Conservation (phyloP, 495 filamentous ascomycete species). For the Penicillium cinerascens region DNA sequence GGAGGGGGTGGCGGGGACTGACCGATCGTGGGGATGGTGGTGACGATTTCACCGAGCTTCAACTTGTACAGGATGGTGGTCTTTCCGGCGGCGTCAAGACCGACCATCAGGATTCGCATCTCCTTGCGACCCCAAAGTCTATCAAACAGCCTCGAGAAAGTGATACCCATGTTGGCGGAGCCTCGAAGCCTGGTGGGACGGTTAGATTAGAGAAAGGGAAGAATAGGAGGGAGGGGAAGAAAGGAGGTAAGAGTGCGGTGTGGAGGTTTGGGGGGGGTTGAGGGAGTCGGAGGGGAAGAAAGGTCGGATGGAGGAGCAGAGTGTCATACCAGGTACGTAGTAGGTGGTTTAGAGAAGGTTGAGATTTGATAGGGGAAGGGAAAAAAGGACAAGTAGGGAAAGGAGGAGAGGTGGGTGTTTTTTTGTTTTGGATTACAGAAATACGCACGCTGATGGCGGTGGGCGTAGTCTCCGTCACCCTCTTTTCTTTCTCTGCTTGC, state of each 20-base stretch:
- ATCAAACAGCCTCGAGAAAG: slow-evolving; percentile 90
- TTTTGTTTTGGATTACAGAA: slow-evolving; percentile 25
- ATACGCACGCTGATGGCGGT: slow-evolving; percentile 18
- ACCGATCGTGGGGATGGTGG: slow-evolving; percentile 99
- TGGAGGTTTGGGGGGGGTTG: slow-evolving; percentile 9
- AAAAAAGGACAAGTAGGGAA: slow-evolving; percentile 15
- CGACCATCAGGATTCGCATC: slow-evolving; percentile 99
- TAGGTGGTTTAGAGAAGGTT: slow-evolving; percentile 17
- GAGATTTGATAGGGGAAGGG: slow-evolving; percentile 9
- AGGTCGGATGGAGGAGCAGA: slow-evolving; percentile 12
- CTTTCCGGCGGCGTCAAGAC: slow-evolving; percentile 98
- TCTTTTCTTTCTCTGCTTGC: neutral
- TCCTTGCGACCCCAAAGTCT: slow-evolving; percentile 98
- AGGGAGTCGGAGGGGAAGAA: slow-evolving; percentile 10
- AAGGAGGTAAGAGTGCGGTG: slow-evolving; percentile 21
- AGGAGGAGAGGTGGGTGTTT: slow-evolving; percentile 12
- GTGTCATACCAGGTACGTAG: neutral
- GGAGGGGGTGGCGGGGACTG: slow-evolving; percentile 43
- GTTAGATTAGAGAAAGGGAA: slow-evolving; percentile 20
- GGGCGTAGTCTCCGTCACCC: slow-evolving; percentile 15
- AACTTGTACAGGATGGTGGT: slow-evolving; percentile 99
- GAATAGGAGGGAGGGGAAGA: slow-evolving; percentile 5
- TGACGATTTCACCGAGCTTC: slow-evolving; percentile 99
- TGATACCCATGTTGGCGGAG: slow-evolving; percentile 84
- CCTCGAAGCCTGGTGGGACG: slow-evolving; percentile 23